Base-by-base conservation (phyloP, 169 alveolate genomes). In the Eimeria zaria region DNA sequence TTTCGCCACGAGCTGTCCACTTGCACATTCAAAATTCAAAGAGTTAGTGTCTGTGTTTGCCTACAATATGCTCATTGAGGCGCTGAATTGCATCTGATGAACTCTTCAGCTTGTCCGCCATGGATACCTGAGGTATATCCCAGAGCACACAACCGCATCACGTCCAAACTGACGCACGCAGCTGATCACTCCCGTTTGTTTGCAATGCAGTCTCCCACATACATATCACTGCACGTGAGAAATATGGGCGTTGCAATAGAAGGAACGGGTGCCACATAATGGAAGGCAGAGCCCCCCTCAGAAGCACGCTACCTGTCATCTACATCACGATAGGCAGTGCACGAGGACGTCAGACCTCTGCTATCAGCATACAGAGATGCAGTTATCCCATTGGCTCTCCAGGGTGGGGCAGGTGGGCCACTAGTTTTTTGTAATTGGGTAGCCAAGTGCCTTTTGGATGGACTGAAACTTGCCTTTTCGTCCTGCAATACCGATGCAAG, bases 31-130 rank as follows among this genome's bases (percentile, higher is more conserved):
- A 36, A 24, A n/a, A 11, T 62, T 24, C 78, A 85, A 24, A 58
- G 27, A 8, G 46, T 30, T n/a, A 9, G 76, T 30, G 20, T 33
- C 33, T 39, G 64, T 24, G 44, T 39, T 2, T 53, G 92, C 92
- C 62, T 60, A 85, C 93, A 62, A 85, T 62, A 60, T 85, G 93
- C 44, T 85, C 93, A 20, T 85, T 62, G 69, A 85, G 93, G 20
- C 83, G 69, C 73, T 85, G 93, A 48, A 85, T 22, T 39, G 93
- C 83, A 16, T 85, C 93, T 39, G 81, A 8, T 36, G 93, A 85
- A 71, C 67, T 60, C 81, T 36, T 85, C 41, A 85, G 83, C 80
- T 85, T 85, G 64, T 85, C 93, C 64, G 60, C 93, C 81, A 85
- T 85, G 93, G 93, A 85, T 3, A 62, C 93, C 93, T 85, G 80